These are phyloP conservation scores for Ligustrum vulgare DNA, from an alignment of 257 asterid genomes.

Conservation along the genomic window DNA sequence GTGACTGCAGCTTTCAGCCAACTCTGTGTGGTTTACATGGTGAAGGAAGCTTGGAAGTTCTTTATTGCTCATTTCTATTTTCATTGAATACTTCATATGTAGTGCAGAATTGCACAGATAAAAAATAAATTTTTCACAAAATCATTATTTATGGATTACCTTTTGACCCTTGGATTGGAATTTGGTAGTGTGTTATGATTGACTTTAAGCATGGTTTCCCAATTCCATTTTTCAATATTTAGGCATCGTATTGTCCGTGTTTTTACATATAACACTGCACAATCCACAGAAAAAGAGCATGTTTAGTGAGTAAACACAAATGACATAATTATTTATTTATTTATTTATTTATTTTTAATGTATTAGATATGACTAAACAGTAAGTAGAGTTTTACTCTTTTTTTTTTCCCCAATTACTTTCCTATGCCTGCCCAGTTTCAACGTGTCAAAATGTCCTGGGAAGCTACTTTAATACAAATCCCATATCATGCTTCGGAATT, in stretches of 20 bases:
- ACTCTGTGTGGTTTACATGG: conserved; percentile 5
- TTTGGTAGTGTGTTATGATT: neutral
- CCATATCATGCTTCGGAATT: conserved; percentile 16
- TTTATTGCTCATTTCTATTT: conserved; percentile 14
- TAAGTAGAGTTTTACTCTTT: too few species aligned
- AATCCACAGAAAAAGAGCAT: neutral
- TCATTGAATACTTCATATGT: conserved; percentile 19
- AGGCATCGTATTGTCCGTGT: neutral
- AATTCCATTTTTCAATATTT: neutral
- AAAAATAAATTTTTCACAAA: conserved; percentile 22
- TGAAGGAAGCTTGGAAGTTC: conserved; percentile 15
- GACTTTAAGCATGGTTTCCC: neutral
- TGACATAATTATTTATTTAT: neutral
- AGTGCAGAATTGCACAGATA: conserved; percentile 9
- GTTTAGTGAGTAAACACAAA: neutral
- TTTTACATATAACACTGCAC: neutral
- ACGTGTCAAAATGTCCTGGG: neutral
- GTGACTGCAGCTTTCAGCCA: conserved; percentile 31
- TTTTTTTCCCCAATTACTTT: too few species aligned
- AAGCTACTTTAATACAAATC: neutral
- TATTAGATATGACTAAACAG: neutral
- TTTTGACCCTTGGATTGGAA: neutral
- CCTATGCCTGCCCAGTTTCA: neutral
- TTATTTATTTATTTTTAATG: too few species aligned
- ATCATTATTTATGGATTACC: neutral